Conservation (phyloP, 2,329 filamentous ascomycete species). For the Paraphaeosphaeria sporulosa region DNA sequence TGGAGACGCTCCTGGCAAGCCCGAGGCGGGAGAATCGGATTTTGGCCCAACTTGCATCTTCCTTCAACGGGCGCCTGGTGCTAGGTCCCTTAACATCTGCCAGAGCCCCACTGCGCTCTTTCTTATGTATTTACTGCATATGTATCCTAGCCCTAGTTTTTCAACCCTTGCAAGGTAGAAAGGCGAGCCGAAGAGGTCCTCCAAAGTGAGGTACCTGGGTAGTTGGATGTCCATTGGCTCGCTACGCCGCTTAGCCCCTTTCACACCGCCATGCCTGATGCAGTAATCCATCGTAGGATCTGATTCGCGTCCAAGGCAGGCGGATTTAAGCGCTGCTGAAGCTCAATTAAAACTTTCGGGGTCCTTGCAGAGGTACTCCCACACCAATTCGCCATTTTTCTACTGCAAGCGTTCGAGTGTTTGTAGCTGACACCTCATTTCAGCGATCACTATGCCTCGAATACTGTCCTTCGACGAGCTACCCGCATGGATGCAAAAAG, state of each 20-base stretch:
- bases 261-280: background rate
- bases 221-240: background rate
- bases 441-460: background rate
- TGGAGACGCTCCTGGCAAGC: too few species aligned
- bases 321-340: background rate
- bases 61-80: too few species aligned
- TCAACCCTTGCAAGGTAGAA: too few species aligned
- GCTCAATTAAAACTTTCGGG: background rate
- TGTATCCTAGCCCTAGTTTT: too few species aligned
- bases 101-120: too few species aligned
- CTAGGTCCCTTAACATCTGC: too few species aligned
- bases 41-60: too few species aligned
- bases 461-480: conserved; percentile 8
- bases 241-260: background rate
- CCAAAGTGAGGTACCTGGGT: too few species aligned
- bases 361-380: background rate
- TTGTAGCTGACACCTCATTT: background rate
- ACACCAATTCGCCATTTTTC: background rate
- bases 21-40: too few species aligned
- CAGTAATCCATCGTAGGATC: background rate
- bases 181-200: too few species aligned
- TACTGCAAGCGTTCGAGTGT: background rate
- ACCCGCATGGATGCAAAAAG: conserved; percentile 12
- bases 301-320: background rate
- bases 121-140: too few species aligned